phyloP scores from a whole-genome alignment of 306 rosid genomes.

The Sophora flavescens region DNA sequence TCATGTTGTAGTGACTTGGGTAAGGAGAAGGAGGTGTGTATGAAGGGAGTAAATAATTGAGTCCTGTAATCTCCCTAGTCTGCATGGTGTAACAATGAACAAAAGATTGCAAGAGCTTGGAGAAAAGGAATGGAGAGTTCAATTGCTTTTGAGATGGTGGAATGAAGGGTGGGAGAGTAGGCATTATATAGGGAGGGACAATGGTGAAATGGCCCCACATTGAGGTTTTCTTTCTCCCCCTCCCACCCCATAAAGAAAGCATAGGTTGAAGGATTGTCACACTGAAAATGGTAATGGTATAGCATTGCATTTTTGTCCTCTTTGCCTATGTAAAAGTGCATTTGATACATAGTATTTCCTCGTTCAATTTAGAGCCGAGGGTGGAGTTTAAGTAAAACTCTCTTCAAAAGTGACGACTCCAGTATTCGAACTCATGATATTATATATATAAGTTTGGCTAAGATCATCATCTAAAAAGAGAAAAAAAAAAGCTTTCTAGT shows the following conservation, averaged over 20 bases:
- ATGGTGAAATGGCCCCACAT: conserved; percentile 54
- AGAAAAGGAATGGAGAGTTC: conserved; percentile 45
- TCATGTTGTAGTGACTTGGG: conserved; percentile 54
- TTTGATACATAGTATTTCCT: too few relatives aligned
- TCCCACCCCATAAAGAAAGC: not conserved
- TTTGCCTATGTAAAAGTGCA: not conserved
- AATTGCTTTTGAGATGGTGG: conserved; percentile 52
- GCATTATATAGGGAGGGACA: conserved; percentile 70
- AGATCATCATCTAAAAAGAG: too few relatives aligned
- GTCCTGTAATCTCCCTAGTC: conserved; percentile 61
- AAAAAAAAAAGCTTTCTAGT: not conserved
- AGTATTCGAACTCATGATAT: not conserved
- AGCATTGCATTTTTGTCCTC: not conserved
- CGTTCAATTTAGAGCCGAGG: too few relatives aligned
- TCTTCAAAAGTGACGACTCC: too few relatives aligned
- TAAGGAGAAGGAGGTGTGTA: conserved; percentile 54
- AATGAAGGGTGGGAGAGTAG: conserved; percentile 47
- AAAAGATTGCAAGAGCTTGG: conserved; percentile 38
- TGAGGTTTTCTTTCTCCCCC: conserved; percentile 11
- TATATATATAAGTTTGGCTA: too few relatives aligned
- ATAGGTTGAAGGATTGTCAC: conserved; percentile 45
- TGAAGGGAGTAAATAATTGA: conserved; percentile 64
- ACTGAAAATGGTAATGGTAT: conserved; percentile 43
- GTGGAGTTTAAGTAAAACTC: too few relatives aligned
- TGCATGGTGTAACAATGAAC: conserved; percentile 60